phyloP scores from a whole-genome alignment of 164 flowering plant species.

The Euptelea pleiosperma region DNA sequence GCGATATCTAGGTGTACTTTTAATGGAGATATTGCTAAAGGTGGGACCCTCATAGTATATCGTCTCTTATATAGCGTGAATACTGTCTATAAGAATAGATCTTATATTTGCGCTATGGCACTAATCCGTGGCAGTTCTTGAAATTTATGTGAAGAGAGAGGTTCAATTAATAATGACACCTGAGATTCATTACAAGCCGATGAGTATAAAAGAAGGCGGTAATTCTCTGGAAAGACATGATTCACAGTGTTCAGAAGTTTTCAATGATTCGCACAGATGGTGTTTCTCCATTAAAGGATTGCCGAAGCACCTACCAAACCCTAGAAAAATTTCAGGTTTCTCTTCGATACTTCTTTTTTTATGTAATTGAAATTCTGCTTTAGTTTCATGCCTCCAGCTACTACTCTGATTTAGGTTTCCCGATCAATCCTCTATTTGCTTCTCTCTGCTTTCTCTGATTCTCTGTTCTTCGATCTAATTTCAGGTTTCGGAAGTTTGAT shows the following conservation, averaged over 20 bases:
- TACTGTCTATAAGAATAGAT: too few species aligned
- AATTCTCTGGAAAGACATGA: slow-evolving; percentile 1
- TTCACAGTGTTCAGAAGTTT: neutral
- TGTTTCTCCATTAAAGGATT: neutral
- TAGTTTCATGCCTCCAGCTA: neutral
- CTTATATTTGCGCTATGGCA: too few species aligned
- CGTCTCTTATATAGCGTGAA: too few species aligned
- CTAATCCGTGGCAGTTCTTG: too few species aligned
- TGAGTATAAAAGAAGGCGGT: slow-evolving; percentile 3
- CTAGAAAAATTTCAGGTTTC: neutral
- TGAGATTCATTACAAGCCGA: neutral
- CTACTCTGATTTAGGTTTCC: slow-evolving; percentile 6
- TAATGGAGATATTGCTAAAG: too few species aligned
- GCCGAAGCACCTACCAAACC: neutral
- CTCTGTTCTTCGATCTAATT: neutral
- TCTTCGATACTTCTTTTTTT: neutral
- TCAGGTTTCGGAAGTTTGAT: neutral
- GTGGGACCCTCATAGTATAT: too few species aligned
- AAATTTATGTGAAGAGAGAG: too few species aligned
- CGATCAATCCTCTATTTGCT: too few species aligned
- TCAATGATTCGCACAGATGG: neutral
- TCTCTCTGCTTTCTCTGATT: neutral
- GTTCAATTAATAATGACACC: too few species aligned
- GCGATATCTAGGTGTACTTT: too few species aligned
- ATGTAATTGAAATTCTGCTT: neutral